Base-by-base conservation (phyloP, 2,329 filamentous ascomycete species). In the Fonsecaea nubica region DNA sequence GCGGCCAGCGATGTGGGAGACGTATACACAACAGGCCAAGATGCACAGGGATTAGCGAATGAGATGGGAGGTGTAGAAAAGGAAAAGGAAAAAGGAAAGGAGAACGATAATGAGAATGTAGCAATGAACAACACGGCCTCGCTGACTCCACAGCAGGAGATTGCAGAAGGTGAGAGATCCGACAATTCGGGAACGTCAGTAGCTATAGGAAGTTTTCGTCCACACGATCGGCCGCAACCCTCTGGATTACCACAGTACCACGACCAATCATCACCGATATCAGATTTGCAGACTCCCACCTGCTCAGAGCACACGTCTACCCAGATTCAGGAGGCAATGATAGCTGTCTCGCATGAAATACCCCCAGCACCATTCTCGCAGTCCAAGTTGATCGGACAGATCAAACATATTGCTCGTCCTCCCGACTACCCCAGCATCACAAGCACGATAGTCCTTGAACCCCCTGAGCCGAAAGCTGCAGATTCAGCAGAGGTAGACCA, bases 331-430 rank as follows among this genome's bases (percentile, higher is more conserved):
- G 18, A 18, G 7, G 25, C 1, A 38, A 6, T 15, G 33, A 33
- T 15, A 30, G 32, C 10, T 13, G 4, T 21, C 18, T 21, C 18
- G 21, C 25, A 50, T 15, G 57, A 62, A 38, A 21, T 54, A 21
- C 42, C 35, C 9, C 55, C 62, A 25, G 35, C 55, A 18, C 62
- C 62, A 2, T 59, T 54, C 15, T 45, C 55, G 35, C 55, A 59
- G 12, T 21, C 32, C 33, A 58, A 48, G 42, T 30, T 42, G 36
- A 53, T n/a, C 18, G 63, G 63, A 12, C 63, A 65, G 38, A 65
- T 57, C 63, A 59, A 59, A 48, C 45, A 64, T n/a, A 59, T 64
- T 21, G 25, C 36, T 36, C 63, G 53, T 50, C 58, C 63, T 35
- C n/a, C 57, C 13, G 57, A 53, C 13, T 38, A 50, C 21, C 25